These are phyloP conservation scores for Chenopodium album DNA, from an alignment of 148 eudicot species.

Conservation along the genomic window DNA sequence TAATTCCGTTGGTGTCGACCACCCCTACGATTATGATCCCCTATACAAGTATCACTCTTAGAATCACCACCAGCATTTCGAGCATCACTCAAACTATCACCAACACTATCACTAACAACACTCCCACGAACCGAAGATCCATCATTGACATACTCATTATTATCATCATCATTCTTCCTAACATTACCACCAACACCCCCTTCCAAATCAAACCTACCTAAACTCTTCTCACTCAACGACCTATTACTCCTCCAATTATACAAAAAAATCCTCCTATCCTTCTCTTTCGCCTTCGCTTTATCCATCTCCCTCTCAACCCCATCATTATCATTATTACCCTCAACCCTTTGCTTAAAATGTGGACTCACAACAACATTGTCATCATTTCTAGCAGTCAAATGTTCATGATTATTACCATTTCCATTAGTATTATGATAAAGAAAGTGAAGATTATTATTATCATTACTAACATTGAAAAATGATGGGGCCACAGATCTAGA, in stretches of 20 bases:
- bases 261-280: constrained; percentile 60
- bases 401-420: constrained; percentile 4
- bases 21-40: constrained; percentile 35
- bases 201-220: constrained; percentile 38
- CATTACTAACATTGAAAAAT: constrained; percentile 16
- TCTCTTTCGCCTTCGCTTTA: constrained; percentile 24
- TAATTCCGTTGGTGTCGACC: constrained; percentile 24
- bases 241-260: constrained; percentile 80
- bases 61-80: constrained; percentile 61
- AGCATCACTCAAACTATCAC: constrained; percentile 68
- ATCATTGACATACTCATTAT: constrained; percentile 37
- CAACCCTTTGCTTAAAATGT: constrained; percentile 6
- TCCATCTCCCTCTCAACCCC: constrained; percentile 15
- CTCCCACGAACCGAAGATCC: constrained; percentile 47
- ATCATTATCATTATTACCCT: constrained; percentile 1
- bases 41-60: constrained; percentile 56
- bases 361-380: constrained; percentile 20
- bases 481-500: constrained; percentile 63
- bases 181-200: constrained; percentile 32
- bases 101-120: constrained; percentile 45
- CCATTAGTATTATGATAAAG: constrained; percentile 22
- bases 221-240: constrained; percentile 70
- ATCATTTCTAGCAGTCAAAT: constrained; percentile 23
- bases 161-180: constrained; percentile 31
- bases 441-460: constrained; percentile 17